Evolutionary conservation across 139 green algal genomes (phyloP), one percentile per base, ranked within the genome.

Genomic region (Micractinium sp.): DNA sequence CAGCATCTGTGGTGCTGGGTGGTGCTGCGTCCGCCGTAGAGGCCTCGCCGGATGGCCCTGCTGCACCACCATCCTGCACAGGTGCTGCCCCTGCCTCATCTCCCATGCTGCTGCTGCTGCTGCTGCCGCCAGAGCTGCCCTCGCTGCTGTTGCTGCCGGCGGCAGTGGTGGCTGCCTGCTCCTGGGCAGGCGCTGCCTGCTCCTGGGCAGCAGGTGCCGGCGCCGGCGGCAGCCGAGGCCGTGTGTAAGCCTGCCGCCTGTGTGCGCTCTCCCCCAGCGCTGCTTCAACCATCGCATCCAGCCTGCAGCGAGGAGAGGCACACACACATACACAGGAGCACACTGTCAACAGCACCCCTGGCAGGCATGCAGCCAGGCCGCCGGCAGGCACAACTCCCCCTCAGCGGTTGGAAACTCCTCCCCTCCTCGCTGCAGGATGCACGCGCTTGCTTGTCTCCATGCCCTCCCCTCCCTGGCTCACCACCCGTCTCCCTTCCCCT

Each of bases 221-320:
- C 23, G 36, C 27, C 14, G 27, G 82, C 14, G 36, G 31, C 12
- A 63, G n/a, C 33, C 18, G 56, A 27, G 4, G 60, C 18, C 12
- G 81, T 12, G 13, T 33, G 47, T 56, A 25, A 13, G 12, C 31
- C 73, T 38, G 73, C 73, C 13, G 73, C 27, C 16, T 80, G 74
- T 27, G 69, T 20, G 39, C 66, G 36, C 66, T 80, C 38, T 81
- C 35, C 38, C 16, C 39, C 27, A 66, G 29, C 0, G 67, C 83
- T 20, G 41, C 83, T n/a, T 81, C 29, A 12, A 87, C 61, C 33
- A 79, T 35, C 1, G 25, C 83, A 47, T 87, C 83, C 83, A 87
- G 67, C 83, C 83, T 87, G 67, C 27, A 33, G 16, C 3, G 13
- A 47, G 63, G 22, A 25, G 7, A 71, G 7, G 47, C 47, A 56